Conservation (phyloP, 805 yeast genomes). For the Candida adriatica region DNA sequence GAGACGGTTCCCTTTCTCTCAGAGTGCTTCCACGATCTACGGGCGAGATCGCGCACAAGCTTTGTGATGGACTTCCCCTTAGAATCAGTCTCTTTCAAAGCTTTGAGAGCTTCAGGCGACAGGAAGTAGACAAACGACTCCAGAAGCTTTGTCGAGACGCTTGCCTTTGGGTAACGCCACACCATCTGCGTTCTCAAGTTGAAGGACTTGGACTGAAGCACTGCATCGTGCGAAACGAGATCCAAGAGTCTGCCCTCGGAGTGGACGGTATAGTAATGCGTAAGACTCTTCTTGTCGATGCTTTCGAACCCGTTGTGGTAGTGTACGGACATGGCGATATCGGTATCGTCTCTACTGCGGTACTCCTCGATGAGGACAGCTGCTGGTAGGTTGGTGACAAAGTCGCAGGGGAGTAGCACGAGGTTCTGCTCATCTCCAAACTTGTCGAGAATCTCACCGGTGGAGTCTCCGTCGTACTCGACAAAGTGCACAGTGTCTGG, state of each 20-base stretch:
- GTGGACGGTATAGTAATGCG: constrained; percentile 62
- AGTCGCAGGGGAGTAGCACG: constrained; percentile 90
- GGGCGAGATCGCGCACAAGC: constrained; percentile 77
- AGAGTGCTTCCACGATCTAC: constrained; percentile 88
- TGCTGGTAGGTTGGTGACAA: constrained; percentile 88
- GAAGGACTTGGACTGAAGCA: constrained; percentile 64
- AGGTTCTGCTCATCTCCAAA: constrained; percentile 43
- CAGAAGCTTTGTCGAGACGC: constrained; percentile 68
- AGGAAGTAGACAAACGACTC: constrained; percentile 70
- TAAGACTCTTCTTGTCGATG: constrained; percentile 70
- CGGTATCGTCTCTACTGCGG: constrained; percentile 60
- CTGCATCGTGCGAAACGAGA: constrained; percentile 58
- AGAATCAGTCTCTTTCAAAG: constrained; percentile 33
- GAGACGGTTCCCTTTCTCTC: constrained; percentile 52
- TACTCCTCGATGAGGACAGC: constrained; percentile 80
- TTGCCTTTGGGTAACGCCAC: constrained; percentile 80
- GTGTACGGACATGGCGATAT: constrained; percentile 69
- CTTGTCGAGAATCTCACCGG: constrained; percentile 58
- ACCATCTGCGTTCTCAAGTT: constrained; percentile 78
- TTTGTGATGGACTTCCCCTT: constrained; percentile 47
- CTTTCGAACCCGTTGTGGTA: constrained; percentile 70
- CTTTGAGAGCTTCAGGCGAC: constrained; percentile 42
- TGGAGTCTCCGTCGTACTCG: constrained; percentile 40
- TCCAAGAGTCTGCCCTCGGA: constrained; percentile 61
- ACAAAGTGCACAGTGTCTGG: constrained; percentile 36